Percentiles rank a stretch among this genome's conserved stretches.
Evolutionary conservation across 306 rosid species (phyloP).

Genomic region (Cucurbita maxima): DNA sequence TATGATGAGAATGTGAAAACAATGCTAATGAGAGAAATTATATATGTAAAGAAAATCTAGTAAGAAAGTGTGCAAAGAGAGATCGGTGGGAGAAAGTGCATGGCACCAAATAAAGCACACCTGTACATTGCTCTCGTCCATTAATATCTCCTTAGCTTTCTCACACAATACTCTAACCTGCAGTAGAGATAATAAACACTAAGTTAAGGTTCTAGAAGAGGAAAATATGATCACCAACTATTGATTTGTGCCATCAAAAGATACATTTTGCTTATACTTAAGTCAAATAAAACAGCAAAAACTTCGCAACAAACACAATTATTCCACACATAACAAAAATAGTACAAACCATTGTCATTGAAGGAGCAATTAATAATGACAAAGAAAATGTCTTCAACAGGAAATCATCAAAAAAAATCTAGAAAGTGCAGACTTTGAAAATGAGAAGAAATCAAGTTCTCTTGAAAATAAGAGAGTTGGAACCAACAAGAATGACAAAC

Average conservation of each 20-base stretch:
- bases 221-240: background rate
- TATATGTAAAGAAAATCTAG: background rate
- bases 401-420: background rate
- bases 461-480: background rate
- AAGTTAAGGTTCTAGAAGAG: constrained; percentile 1
- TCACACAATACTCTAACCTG: constrained; percentile 78
- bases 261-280: background rate
- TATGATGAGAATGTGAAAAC: background rate
- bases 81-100: background rate
- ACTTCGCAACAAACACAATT: background rate
- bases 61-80: background rate
- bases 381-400: background rate
- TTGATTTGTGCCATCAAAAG: background rate
- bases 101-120: constrained; percentile 17
- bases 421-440: background rate
- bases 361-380: background rate
- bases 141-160: constrained; percentile 88
- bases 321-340: background rate
- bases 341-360: background rate
- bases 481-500: no score
- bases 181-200: constrained; percentile 1
- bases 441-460: background rate
- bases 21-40: background rate
- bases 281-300: background rate
- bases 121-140: constrained; percentile 99